Conservation (phyloP, 2,329 filamentous ascomycete species). For the Neonectria neomacrospora region DNA sequence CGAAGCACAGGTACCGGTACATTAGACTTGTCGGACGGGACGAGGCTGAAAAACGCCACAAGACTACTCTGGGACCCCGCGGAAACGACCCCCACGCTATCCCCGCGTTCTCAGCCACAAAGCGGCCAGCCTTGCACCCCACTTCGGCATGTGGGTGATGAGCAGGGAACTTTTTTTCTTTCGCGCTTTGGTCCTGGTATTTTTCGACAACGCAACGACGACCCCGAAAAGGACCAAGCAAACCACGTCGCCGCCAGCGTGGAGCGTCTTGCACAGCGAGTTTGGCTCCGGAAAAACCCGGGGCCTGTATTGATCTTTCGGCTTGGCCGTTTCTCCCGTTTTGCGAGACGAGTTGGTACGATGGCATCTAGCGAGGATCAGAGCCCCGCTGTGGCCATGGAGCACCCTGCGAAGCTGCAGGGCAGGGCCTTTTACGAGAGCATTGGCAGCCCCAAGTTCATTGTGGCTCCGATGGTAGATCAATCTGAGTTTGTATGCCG, state of each 20-base stretch:
- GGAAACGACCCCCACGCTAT: slow-evolving; percentile 13
- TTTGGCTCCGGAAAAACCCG: slow-evolving; percentile 40
- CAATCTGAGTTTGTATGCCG: slow-evolving; percentile 91
- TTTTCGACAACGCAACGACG: neutral
- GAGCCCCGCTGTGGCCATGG: slow-evolving; percentile 33
- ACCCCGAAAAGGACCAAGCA: slow-evolving; percentile 11
- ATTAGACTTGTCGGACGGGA: neutral
- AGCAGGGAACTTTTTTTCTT: slow-evolving; percentile 12
- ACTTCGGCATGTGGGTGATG: slow-evolving; percentile 18
- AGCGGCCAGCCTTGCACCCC: slow-evolving; percentile 27
- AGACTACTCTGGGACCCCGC: slow-evolving; percentile 13
- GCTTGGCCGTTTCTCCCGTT: slow-evolving; percentile 8
- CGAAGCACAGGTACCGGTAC: slow-evolving; percentile 29
- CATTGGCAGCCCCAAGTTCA: slow-evolving; percentile 88
- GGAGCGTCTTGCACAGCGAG: slow-evolving; percentile 35
- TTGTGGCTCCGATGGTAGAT: slow-evolving; percentile 98
- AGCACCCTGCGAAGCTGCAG: slow-evolving; percentile 69
- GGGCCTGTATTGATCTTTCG: slow-evolving; percentile 28
- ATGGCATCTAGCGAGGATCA: slow-evolving; percentile 44
- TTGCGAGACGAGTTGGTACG: slow-evolving; percentile 43
- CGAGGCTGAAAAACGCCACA: slow-evolving; percentile 30
- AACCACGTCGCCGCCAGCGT: slow-evolving; percentile 28
- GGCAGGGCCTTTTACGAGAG: slow-evolving; percentile 95
- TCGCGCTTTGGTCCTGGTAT: slow-evolving; percentile 1
- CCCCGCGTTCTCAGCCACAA: slow-evolving; percentile 38